A percentile compares a stretch with the other conserved stretches of the same genome.
These are phyloP conservation scores for Cicer pinnatifidum DNA, from an alignment of 306 rosid species.

Conservation along the genomic window DNA sequence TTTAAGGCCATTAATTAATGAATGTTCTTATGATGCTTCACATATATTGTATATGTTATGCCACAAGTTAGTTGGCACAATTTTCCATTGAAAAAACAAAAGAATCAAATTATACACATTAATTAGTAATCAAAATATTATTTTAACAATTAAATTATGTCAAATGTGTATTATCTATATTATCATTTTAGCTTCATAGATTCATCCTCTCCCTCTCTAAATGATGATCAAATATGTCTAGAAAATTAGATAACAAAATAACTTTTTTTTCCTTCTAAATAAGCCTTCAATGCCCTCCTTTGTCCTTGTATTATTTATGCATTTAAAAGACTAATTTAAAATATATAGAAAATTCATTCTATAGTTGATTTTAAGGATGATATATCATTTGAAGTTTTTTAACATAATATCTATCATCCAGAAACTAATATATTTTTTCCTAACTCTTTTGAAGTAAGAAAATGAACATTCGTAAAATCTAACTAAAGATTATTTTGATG, in stretches of 20 bases:
- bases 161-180: background rate
- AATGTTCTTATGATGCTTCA: background rate
- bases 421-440: no score
- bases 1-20: no score
- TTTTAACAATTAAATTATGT: background rate
- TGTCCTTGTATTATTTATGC: no score
- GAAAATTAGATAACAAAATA: background rate
- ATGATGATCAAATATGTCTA: background rate
- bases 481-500: background rate
- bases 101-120: background rate
- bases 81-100: background rate
- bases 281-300: no score
- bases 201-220: background rate
- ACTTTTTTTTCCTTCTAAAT: no score
- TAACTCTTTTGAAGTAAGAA: no score
- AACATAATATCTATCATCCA: no score
- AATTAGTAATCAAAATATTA: background rate
- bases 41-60: background rate
- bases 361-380: no score
- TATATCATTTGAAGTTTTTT: no score
- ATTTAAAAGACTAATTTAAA: no score
- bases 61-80: constrained; percentile 4
- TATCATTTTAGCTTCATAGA: background rate
- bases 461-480: background rate
- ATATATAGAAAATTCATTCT: no score